A percentile compares a stretch with the other conserved stretches of the same genome.
These are phyloP conservation scores for Zygosaccharomyces pseudobailii DNA, from an alignment of 1,139 yeast species.

Conservation along the genomic window DNA sequence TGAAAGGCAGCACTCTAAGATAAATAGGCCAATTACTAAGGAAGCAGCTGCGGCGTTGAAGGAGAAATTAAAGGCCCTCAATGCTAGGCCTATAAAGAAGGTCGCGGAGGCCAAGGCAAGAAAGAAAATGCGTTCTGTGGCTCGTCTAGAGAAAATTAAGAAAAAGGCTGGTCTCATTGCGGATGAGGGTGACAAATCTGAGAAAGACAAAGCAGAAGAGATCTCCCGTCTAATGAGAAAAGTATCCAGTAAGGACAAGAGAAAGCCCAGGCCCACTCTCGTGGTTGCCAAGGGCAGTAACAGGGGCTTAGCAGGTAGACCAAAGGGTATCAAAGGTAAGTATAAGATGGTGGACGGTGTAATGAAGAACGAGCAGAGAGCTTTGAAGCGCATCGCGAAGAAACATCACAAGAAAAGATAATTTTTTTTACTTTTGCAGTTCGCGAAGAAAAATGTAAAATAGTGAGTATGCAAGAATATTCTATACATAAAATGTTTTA, in stretches of 20 bases:
- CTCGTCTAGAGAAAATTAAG: slow-evolving; percentile 82
- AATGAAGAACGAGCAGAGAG: slow-evolving; percentile 94
- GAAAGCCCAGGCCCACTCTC: slow-evolving; percentile 77
- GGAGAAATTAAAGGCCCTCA: slow-evolving; percentile 82
- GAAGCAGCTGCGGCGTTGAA: slow-evolving; percentile 92
- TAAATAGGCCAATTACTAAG: slow-evolving; percentile 87
- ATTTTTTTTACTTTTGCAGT: neutral
- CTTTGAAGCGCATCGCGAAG: slow-evolving; percentile 83
- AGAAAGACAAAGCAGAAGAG: slow-evolving; percentile 91
- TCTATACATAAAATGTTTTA: neutral
- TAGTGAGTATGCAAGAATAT: slow-evolving; percentile 5
- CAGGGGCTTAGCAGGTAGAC: slow-evolving; percentile 88
- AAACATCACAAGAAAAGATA: slow-evolving; percentile 51
- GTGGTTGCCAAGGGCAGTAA: slow-evolving; percentile 88
- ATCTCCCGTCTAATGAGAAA: slow-evolving; percentile 81
- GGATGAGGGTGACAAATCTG: slow-evolving; percentile 82
- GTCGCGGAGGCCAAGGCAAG: slow-evolving; percentile 96
- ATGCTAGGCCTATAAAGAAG: slow-evolving; percentile 97
- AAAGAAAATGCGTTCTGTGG: slow-evolving; percentile 89
- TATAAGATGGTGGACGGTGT: slow-evolving; percentile 99
- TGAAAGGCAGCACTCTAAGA: slow-evolving; percentile 79
- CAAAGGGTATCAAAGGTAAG: slow-evolving; percentile 93
- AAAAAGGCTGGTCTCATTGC: slow-evolving; percentile 91
- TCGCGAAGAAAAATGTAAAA: slow-evolving; percentile 1
- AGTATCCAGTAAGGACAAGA: slow-evolving; percentile 68